A percentile compares a stretch with the other conserved stretches of the same genome.
These are phyloP conservation scores for Apiotrichum veenhuisii DNA, from an alignment of 1,284 basidiomycete genomes.

Conservation along the genomic window DNA sequence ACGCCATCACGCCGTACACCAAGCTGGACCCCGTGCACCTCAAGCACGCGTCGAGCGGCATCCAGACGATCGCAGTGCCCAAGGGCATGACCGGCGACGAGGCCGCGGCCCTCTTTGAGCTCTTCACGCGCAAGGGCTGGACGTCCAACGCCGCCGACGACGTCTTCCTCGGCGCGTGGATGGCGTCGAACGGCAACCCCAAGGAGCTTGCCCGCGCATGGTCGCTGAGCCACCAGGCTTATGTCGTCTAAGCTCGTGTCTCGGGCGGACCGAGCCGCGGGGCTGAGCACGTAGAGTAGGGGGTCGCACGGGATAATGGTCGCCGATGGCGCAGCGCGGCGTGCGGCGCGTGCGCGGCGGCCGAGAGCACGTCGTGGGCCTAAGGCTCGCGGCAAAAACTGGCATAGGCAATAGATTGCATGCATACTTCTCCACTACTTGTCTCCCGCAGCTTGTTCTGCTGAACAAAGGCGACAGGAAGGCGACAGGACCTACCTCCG, in stretches of 20 bases:
- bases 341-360: neutral
- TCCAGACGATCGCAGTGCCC: slow-evolving; percentile 41
- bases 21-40: slow-evolving; percentile 34
- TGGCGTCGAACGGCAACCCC: slow-evolving; percentile 42
- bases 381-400: neutral
- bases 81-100: slow-evolving; percentile 41
- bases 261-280: too few relatives aligned
- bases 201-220: slow-evolving; percentile 26
- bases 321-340: too few relatives aligned
- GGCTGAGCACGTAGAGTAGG: neutral
- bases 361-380: neutral
- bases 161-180: slow-evolving; percentile 40
- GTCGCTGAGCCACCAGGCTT: slow-evolving; percentile 10
- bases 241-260: neutral
- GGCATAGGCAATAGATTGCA: slow-evolving; percentile 6
- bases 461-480: too few relatives aligned
- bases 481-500: too few relatives aligned
- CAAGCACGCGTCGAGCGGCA: slow-evolving; percentile 30
- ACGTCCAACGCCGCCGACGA: slow-evolving; percentile 41
- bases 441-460: too few relatives aligned
- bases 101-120: slow-evolving; percentile 46
- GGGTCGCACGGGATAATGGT: neutral
- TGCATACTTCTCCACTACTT: slow-evolving; percentile 6
- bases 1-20: slow-evolving; percentile 39
- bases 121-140: slow-evolving; percentile 44